Base-by-base conservation (phyloP, 768 basidiomycete species). In the Trametes villosa region DNA sequence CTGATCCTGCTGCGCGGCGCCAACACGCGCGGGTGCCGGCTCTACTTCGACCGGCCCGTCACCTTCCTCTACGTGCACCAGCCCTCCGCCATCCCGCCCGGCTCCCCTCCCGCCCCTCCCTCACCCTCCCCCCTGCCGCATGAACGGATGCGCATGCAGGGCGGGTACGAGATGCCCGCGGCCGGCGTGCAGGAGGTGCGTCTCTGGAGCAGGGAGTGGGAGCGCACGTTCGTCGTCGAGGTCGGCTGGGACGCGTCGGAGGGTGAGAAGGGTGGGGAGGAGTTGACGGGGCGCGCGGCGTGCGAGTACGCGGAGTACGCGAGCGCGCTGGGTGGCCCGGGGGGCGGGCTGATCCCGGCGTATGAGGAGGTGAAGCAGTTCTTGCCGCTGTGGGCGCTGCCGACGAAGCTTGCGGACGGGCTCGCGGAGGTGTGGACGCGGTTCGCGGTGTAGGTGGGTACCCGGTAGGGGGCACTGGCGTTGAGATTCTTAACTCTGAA, bases 221-320 rank as follows among this genome's bases (percentile, higher is more conserved):
- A 77, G 31, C 78, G 76, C 57, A 74, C 69, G 60, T 86, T 86
- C 54, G 76, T 74, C 30, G 84, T 87, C 34, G 77, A 82, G 57
- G 74, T 88, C 18, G 77, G 79, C 26, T 86, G 83, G 82, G 71
- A 77, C 34, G 67, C 36, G 2, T 46, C 22, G 36, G 70, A 69
- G 2, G 66, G 66, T 1, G 58, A 65, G 27, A 13, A 33, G 26
- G 42, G 20, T 9, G 33, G 53, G 50, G 58, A 41, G 33, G 27
- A 6, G 26, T 26, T 70, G 49, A 53, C 34, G 17, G 89, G 86
- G 29, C 77, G 79, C 4, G 78, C 86, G 22, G 83, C 81, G 18
- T 88, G 87, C 61, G 81, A 83, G 55, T 89, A 87, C 84, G 82
- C 79, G n/a, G 88, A 91, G 67, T 85, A 86, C 65, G 82, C 83